phyloP scores from a whole-genome alignment of 495 filamentous ascomycete species.

The Xylaria venustula region DNA sequence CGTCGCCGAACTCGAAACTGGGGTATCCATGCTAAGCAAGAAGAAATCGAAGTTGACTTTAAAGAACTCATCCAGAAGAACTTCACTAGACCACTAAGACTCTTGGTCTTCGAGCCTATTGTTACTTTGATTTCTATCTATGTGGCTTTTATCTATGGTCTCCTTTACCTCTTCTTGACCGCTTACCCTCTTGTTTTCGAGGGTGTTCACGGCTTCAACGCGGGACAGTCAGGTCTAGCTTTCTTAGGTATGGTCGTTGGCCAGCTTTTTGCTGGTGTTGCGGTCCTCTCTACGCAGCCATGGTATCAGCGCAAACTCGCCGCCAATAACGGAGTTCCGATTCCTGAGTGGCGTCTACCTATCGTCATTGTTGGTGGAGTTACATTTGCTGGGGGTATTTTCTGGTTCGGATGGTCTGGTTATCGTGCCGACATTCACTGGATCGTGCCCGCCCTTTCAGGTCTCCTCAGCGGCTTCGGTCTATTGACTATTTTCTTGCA shows the following conservation, averaged over 20 bases:
- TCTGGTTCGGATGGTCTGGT: constrained; percentile 87
- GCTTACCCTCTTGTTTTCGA: constrained; percentile 82
- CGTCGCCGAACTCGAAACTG: constrained; percentile 83
- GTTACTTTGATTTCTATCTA: constrained; percentile 72
- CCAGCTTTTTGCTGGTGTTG: constrained; percentile 63
- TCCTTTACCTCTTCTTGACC: constrained; percentile 79
- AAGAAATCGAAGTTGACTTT: constrained; percentile 87
- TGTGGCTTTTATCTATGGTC: constrained; percentile 79
- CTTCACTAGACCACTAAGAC: constrained; percentile 73
- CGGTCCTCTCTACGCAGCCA: constrained; percentile 65
- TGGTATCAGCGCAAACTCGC: constrained; percentile 66
- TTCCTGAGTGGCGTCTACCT: constrained; percentile 86
- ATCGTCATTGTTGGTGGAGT: constrained; percentile 74
- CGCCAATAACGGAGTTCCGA: constrained; percentile 68
- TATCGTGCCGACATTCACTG: constrained; percentile 66
- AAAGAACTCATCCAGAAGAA: constrained; percentile 78
- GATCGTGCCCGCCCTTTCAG: constrained; percentile 77
- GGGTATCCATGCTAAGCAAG: constrained; percentile 92
- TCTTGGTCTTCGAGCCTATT: constrained; percentile 80
- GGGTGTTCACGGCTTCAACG: constrained; percentile 62
- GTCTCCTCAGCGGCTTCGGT: constrained; percentile 56
- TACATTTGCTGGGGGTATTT: constrained; percentile 71
- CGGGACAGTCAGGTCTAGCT: constrained; percentile 69
- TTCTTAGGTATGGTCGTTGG: constrained; percentile 81
- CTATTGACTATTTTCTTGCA: constrained; percentile 83